Base-by-base conservation (phyloP, 768 basidiomycete genomes). In the Mycena kentingensis region DNA sequence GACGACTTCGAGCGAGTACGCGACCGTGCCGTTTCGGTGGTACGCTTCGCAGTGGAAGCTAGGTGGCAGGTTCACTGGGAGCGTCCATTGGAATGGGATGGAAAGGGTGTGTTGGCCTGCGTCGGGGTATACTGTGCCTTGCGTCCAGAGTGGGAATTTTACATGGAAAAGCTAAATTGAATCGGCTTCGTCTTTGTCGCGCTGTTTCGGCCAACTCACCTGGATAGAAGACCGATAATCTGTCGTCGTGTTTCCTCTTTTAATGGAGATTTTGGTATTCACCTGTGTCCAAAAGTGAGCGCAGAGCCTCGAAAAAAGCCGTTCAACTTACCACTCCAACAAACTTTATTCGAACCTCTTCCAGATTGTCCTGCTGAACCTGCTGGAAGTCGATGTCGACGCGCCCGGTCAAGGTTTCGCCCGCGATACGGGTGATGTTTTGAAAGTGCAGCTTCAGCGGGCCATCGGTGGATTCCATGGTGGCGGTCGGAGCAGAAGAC, bases 351-450 rank as follows among this genome's bases (percentile, higher is more conserved):
- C 49, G 18, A 18, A 55, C 8, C 15, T 37, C 25, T 25, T 55
- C 49, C 16, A 55, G 28, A 21, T 36, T 34, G 1, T 41, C 37
- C 19, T 46, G 29, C n/a, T 51, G 41, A 18, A 49, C 54, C 11
- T 45, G 37, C 10, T 36, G 43, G 2, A 49, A 29, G 26, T 55
- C 46, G 35, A 55, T n/a, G 26, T 55, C 49, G 36, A 55, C 49
- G 22, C 16, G 1, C 6, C 54, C 54, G 6, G 32, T 15, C 22
- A 55, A 34, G 16, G 37, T 55, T 39, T 55, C 54, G 1, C 54
- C 54, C 10, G 54, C 54, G 21, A 55, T 37, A 25, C 54, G 48
- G 6, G 45, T 29, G 13, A 50, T 18, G 25, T 55, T 37, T 24
- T 39, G 44, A 11, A 55, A 51, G 21, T 51, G 44, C 5, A 55